These are phyloP conservation scores for Leucaena leucocephala DNA, from an alignment of 306 rosid genomes.

Conservation along the genomic window DNA sequence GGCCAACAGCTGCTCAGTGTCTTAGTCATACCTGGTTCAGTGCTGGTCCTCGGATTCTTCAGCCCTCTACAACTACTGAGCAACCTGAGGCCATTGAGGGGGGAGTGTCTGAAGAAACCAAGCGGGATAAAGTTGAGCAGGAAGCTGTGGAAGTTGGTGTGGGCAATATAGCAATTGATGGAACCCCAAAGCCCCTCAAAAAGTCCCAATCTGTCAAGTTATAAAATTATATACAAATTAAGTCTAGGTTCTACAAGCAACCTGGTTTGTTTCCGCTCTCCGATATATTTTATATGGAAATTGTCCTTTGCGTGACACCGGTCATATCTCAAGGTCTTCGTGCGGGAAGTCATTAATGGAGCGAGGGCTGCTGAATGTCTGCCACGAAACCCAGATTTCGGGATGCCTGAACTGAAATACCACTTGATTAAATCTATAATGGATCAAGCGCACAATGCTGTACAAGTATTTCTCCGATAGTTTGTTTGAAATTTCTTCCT, in stretches of 20 bases:
- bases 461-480: not conserved
- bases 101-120: slow-evolving; percentile 42
- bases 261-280: slow-evolving; percentile 30
- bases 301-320: slow-evolving; percentile 6
- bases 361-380: slow-evolving; percentile 31
- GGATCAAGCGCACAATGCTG: slow-evolving; percentile 11
- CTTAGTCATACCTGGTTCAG: slow-evolving; percentile 88
- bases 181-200: slow-evolving; percentile 53
- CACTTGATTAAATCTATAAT: slow-evolving; percentile 26
- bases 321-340: slow-evolving; percentile 34
- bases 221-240: slow-evolving; percentile 17
- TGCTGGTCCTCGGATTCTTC: slow-evolving; percentile 65
- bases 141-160: slow-evolving; percentile 69
- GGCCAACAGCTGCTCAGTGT: slow-evolving; percentile 91
- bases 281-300: slow-evolving; percentile 22
- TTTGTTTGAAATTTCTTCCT: slow-evolving; percentile 21
- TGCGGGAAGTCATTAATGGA: slow-evolving; percentile 27
- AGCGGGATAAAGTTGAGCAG: slow-evolving; percentile 62
- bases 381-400: not conserved
- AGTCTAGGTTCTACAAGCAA: slow-evolving; percentile 24
- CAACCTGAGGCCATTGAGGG: slow-evolving; percentile 41
- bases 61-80: slow-evolving; percentile 49
- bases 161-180: slow-evolving; percentile 61
- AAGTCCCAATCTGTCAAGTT: slow-evolving; percentile 41
- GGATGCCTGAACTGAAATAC: slow-evolving; percentile 20